These are phyloP conservation scores for Trichoderma cornu-damae DNA, from an alignment of 2,329 filamentous ascomycete species.

Conservation along the genomic window DNA sequence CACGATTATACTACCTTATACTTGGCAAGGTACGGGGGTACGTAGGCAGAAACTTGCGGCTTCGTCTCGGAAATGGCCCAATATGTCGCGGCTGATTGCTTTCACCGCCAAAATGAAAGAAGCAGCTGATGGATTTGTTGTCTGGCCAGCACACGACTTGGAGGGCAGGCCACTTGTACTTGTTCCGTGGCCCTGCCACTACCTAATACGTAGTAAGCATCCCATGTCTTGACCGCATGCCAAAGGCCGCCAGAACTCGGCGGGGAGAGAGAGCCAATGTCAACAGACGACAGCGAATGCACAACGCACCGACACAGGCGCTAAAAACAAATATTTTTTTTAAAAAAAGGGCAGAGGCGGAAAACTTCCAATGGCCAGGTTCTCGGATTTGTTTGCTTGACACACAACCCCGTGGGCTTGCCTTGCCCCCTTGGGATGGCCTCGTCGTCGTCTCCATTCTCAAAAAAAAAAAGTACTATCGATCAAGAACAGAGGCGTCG, in stretches of 20 bases:
- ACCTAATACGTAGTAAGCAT: too few species aligned
- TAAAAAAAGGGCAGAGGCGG: neutral
- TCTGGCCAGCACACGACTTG: neutral
- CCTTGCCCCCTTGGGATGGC: too few species aligned
- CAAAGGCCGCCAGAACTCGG: neutral
- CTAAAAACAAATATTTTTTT: too few species aligned
- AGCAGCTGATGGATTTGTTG: neutral
- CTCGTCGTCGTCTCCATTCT: neutral
- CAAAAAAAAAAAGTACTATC: too few species aligned
- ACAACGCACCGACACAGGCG: too few species aligned
- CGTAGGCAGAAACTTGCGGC: neutral
- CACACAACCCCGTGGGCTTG: too few species aligned
- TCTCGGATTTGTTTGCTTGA: neutral
- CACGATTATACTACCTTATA: too few species aligned
- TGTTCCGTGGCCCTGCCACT: neutral
- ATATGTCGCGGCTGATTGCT: neutral
- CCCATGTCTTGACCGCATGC: neutral
- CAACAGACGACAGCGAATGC: too few species aligned
- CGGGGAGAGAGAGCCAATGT: neutral
- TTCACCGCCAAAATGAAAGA: neutral
- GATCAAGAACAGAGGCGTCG: too few species aligned
- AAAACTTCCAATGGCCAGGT: neutral
- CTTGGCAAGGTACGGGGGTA: too few species aligned
- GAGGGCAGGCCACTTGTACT: neutral
- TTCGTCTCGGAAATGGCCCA: neutral